Conservation (phyloP, 495 filamentous ascomycete genomes). For the Neurospora sublineolata region DNA sequence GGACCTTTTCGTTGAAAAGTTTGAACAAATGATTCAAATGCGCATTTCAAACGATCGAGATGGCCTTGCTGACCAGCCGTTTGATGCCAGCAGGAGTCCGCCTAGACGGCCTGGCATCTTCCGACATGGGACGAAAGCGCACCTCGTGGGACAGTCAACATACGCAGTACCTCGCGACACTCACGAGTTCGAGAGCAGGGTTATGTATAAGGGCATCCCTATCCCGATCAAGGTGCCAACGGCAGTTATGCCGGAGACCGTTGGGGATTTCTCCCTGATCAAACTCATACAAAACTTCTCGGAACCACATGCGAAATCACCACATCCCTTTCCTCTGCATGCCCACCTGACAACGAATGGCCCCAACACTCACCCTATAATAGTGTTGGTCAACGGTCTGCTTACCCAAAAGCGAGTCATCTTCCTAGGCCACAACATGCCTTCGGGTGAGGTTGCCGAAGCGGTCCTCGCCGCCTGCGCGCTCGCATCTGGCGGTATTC, state of each 20-base stretch:
- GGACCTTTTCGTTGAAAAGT: conserved; percentile 95
- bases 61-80: conserved; percentile 26
- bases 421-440: conserved; percentile 88
- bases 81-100: conserved; percentile 36
- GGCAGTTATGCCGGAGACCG: conserved; percentile 85
- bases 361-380: conserved; percentile 63
- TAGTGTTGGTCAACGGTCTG: conserved; percentile 67
- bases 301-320: conserved; percentile 60
- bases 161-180: conserved; percentile 80
- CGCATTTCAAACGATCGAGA: conserved; percentile 43
- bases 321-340: conserved; percentile 80
- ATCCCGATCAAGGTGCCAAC: conserved; percentile 93
- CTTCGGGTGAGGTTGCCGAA: conserved; percentile 89
- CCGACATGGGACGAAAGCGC: conserved; percentile 42
- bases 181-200: conserved; percentile 89
- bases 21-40: conserved; percentile 79
- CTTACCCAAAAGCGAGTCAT: conserved; percentile 95
- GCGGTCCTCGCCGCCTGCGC: conserved; percentile 90
- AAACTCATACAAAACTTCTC: conserved; percentile 94
- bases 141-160: conserved; percentile 35
- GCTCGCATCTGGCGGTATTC: conserved; percentile 85
- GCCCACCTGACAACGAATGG: conserved; percentile 90
- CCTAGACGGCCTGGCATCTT: conserved; percentile 37
- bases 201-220: conserved; percentile 89
- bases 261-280: conserved; percentile 94